Conservation (phyloP, 768 basidiomycete species). For the Termitomyces sp. region DNA sequence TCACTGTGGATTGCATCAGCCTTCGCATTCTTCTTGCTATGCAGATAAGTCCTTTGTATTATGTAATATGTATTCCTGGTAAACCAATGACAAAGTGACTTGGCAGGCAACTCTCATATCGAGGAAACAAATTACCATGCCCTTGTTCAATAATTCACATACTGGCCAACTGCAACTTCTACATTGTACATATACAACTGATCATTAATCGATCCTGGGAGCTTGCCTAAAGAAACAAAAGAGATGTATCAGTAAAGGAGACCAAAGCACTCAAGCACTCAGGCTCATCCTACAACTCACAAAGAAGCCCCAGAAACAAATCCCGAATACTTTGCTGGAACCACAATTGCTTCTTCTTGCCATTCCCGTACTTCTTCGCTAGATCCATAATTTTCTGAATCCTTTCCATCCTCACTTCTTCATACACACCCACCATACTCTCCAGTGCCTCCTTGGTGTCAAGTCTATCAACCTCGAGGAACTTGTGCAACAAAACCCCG, state of each 20-base stretch:
- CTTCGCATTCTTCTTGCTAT: too few relatives aligned
- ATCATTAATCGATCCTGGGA: too few relatives aligned
- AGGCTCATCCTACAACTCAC: constrained; percentile 23
- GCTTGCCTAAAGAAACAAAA: constrained; percentile 19
- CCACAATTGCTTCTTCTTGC: constrained; percentile 28
- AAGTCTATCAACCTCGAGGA: too few relatives aligned
- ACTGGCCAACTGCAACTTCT: constrained; percentile 24
- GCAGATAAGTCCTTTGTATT: too few relatives aligned
- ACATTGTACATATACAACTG: constrained; percentile 25
- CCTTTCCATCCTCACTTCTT: neutral
- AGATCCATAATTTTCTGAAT: constrained; percentile 27
- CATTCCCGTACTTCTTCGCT: constrained; percentile 29
- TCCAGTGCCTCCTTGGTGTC: neutral
- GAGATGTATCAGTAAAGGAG: constrained; percentile 1
- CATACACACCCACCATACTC: neutral
- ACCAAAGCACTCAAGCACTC: neutral
- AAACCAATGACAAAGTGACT: too few relatives aligned
- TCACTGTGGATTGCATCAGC: too few relatives aligned
- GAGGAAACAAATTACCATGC: too few relatives aligned
- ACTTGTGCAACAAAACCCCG: constrained; percentile 6
- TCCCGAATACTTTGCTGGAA: constrained; percentile 32
- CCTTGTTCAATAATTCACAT: constrained; percentile 12
- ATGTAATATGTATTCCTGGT: too few relatives aligned
- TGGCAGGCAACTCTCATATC: too few relatives aligned
- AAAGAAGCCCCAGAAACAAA: constrained; percentile 28